Percentiles rank a stretch among this genome's conserved stretches.
Conservation (phyloP, 164 flowering plant genomes). For the Magnolia officinalis region DNA sequence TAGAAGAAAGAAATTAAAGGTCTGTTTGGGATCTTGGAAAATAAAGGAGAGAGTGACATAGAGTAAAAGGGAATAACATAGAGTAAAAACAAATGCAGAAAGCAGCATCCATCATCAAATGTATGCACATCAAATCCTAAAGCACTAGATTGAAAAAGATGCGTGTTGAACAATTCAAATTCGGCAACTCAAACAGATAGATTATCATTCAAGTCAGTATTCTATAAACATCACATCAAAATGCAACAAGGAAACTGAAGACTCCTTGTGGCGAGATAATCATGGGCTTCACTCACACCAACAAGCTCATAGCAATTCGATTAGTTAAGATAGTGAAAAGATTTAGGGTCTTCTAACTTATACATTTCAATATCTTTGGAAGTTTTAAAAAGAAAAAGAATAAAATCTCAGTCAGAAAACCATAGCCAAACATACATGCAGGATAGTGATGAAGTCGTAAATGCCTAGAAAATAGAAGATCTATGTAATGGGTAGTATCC, state of each 20-base stretch:
- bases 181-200: not conserved
- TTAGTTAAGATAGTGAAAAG: slow-evolving; percentile 89
- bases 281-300: slow-evolving; percentile 65
- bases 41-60: no score
- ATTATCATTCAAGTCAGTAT: not conserved
- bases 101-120: not conserved
- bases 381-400: not conserved
- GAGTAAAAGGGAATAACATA: slow-evolving; percentile 25
- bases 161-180: not conserved
- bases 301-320: slow-evolving; percentile 76
- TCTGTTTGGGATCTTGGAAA: no score
- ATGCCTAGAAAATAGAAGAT: not conserved
- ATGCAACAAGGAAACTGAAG: not conserved
- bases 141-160: not conserved
- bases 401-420: not conserved
- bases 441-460: not conserved
- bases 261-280: slow-evolving; percentile 62
- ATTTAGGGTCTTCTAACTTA: slow-evolving; percentile 72
- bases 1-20: no score
- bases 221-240: not conserved
- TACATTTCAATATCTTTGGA: slow-evolving; percentile 65
- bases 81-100: not conserved
- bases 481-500: not conserved
- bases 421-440: not conserved
- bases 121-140: not conserved